These are phyloP conservation scores for Tuber calosporum DNA, from an alignment of 495 filamentous ascomycete genomes.

Conservation along the genomic window DNA sequence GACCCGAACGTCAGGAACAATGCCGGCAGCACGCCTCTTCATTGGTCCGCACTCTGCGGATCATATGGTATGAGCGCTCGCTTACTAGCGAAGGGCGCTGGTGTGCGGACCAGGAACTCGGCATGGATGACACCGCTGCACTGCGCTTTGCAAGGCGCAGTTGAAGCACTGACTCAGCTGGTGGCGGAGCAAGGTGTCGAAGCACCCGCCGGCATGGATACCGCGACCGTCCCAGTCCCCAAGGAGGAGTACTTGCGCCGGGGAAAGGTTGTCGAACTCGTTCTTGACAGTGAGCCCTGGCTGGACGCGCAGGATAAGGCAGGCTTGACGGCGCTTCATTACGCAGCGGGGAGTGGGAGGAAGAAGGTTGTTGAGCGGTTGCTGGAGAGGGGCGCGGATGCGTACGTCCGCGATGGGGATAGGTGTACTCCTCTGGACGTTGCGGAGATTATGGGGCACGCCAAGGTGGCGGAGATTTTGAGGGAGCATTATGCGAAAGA, in stretches of 20 bases:
- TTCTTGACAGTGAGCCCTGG: not conserved
- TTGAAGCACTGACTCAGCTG: not conserved
- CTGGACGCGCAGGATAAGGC: not conserved
- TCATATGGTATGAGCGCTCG: not conserved
- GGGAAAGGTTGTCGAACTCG: not conserved
- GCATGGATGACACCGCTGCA: not conserved
- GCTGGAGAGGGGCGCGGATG: conserved; percentile 9
- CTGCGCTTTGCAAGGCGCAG: not conserved
- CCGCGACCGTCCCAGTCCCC: not conserved
- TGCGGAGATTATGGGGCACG: not conserved
- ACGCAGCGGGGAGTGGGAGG: conserved; percentile 1
- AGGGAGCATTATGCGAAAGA: not conserved
- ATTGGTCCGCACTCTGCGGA: not conserved
- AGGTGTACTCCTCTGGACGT: not conserved
- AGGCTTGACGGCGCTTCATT: conserved; percentile 14
- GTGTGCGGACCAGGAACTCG: not conserved
- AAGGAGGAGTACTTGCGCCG: not conserved
- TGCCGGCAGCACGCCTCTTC: not conserved
- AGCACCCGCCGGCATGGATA: not conserved
- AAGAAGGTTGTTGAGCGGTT: not conserved
- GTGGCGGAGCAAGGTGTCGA: not conserved
- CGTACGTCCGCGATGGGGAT: not conserved
- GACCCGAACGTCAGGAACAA: not conserved
- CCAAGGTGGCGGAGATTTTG: not conserved
- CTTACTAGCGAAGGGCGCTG: not conserved